These are phyloP conservation scores for Pilobolus umbonatus DNA, from an alignment of 192 early-diverging fungal species.

Conservation along the genomic window DNA sequence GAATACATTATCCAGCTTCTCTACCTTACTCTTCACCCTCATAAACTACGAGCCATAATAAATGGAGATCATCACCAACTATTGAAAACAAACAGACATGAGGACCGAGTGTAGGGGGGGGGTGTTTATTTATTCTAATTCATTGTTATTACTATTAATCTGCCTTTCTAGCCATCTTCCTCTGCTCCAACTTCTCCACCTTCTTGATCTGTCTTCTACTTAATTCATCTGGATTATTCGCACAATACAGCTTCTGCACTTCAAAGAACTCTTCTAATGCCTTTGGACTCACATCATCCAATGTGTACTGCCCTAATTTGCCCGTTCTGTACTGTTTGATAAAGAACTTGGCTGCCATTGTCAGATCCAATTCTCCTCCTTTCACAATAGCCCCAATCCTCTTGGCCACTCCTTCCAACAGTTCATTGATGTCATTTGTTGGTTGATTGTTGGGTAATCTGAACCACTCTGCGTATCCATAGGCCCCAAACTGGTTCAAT, in stretches of 20 bases:
- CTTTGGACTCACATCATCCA: slow-evolving; percentile 69
- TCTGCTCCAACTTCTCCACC: slow-evolving; percentile 37
- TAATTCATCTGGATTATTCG: slow-evolving; percentile 2
- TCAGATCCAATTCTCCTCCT: slow-evolving; percentile 59
- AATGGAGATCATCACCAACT: too few species aligned
- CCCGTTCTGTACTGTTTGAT: slow-evolving; percentile 81
- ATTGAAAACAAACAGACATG: too few species aligned
- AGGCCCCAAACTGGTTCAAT: slow-evolving; percentile 60
- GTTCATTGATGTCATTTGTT: slow-evolving; percentile 64
- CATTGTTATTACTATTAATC: too few species aligned
- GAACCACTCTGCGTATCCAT: slow-evolving; percentile 40
- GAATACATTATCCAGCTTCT: too few species aligned
- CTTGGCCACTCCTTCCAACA: slow-evolving; percentile 59
- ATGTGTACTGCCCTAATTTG: slow-evolving; percentile 68
- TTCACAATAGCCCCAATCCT: slow-evolving; percentile 65
- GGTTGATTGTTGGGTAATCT: slow-evolving; percentile 36
- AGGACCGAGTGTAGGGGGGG: too few species aligned
- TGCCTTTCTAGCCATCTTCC: slow-evolving; percentile 24
- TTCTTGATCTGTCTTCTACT: slow-evolving; percentile 49
- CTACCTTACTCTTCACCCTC: too few species aligned
- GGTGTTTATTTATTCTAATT: too few species aligned
- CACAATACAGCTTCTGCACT: slow-evolving; percentile 14
- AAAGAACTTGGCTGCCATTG: slow-evolving; percentile 66
- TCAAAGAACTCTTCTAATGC: slow-evolving; percentile 49
- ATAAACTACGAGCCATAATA: too few species aligned